Percentiles rank a stretch among this genome's conserved stretches.
These are phyloP conservation scores for Nissolia schottii DNA, from an alignment of 306 rosid genomes.

Conservation along the genomic window DNA sequence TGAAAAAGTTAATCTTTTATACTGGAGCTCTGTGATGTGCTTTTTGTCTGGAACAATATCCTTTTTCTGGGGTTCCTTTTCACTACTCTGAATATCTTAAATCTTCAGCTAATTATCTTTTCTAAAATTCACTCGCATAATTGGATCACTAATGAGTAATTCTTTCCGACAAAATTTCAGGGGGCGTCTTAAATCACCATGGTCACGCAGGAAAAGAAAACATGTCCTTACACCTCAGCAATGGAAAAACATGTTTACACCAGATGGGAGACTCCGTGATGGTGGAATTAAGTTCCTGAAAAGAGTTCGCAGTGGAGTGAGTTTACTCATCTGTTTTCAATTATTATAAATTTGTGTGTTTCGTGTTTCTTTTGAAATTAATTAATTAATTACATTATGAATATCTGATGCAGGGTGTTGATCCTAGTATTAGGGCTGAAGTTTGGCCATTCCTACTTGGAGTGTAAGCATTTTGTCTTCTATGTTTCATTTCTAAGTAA, in stretches of 20 bases:
- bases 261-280: constrained; percentile 79
- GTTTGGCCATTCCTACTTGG: constrained; percentile 99
- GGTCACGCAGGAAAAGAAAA: constrained; percentile 97
- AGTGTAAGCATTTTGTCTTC: constrained; percentile 65
- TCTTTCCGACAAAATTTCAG: constrained; percentile 44
- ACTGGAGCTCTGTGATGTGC: not conserved
- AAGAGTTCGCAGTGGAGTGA: constrained; percentile 98
- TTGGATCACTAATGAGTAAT: not conserved
- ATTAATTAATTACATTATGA: constrained; percentile 21
- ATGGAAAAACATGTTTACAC: constrained; percentile 74
- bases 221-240: constrained; percentile 71
- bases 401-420: constrained; percentile 73
- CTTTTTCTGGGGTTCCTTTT: not conserved
- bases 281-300: constrained; percentile 88
- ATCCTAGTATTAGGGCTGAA: constrained; percentile 84
- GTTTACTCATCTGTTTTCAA: constrained; percentile 33
- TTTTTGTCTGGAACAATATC: constrained; percentile 9
- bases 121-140: not conserved
- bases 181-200: constrained; percentile 92
- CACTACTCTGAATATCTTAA: not conserved
- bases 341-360: not conserved
- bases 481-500: constrained; percentile 8
- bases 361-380: constrained; percentile 10
- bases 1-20: not conserved
- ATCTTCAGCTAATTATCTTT: not conserved